Percentiles rank a stretch among this genome's conserved stretches.
These are phyloP conservation scores for Xylariaceae sp. DNA, from an alignment of 2,329 filamentous ascomycete species.

Conservation along the genomic window DNA sequence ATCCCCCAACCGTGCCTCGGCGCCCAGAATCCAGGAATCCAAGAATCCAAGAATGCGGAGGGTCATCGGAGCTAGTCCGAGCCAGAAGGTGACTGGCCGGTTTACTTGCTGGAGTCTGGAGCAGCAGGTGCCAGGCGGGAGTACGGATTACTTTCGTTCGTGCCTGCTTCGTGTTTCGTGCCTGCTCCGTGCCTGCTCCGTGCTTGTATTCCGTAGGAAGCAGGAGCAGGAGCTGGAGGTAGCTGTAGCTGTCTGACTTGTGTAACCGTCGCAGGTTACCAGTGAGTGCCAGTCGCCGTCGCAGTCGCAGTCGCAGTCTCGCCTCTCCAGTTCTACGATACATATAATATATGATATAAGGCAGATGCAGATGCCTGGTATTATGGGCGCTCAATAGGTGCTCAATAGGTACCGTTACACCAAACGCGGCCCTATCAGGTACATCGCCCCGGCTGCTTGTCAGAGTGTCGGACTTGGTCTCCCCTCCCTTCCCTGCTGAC, in stretches of 20 bases:
- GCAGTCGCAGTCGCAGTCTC: too few species aligned
- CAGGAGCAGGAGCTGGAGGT: background rate
- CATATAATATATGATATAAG: too few species aligned
- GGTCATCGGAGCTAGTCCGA: slow-evolving; percentile 27
- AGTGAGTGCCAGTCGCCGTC: background rate
- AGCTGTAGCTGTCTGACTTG: background rate
- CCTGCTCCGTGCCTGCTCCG: too few species aligned
- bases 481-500: slow-evolving; percentile 15
- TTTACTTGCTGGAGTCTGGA: background rate
- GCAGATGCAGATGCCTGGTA: background rate
- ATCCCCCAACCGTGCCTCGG: background rate
- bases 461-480: slow-evolving; percentile 16
- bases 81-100: background rate
- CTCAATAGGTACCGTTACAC: background rate
- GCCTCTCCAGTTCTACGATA: too few species aligned
- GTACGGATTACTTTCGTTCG: too few species aligned
- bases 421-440: background rate
- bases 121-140: background rate
- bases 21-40: too few species aligned
- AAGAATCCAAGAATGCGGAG: slow-evolving; percentile 11
- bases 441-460: background rate
- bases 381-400: background rate
- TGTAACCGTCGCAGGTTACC: background rate
- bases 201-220: too few species aligned
- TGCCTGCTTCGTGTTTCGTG: too few species aligned